Evolutionary conservation across 768 basidiomycete species (phyloP), one percentile per base, ranked within the genome.

Genomic region (Russula griseocarnosa): DNA sequence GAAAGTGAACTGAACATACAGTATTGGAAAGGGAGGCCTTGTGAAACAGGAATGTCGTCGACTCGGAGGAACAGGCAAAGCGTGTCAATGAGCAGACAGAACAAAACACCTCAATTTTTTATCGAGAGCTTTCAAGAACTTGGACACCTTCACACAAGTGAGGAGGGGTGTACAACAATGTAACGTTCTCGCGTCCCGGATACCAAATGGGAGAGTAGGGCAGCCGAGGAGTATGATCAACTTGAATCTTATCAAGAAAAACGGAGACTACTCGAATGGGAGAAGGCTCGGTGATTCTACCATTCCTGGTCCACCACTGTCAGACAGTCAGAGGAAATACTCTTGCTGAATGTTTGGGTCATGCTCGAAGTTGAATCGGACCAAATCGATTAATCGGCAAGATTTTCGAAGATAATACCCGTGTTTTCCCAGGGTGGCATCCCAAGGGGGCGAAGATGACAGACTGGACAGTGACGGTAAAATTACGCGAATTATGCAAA

Each of bases 321-420:
- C n/a, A n/a, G n/a, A n/a, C n/a, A n/a, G 3, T 78, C 79, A 55
- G 71, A 77, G 6, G 96, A 95, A 73, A 87, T 89, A 71, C 83
- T 81, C 70, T 95, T 92, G 1, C 74, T 78, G 0, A 83, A 86
- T 46, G 97, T 98, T 71, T 82, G 77, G 63, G 75, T 95, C 32
- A 92, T 92, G 85, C 79, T 99, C 0, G 97, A 99, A 75, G 97
- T 98, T 73, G 97, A 98, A 75, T 92, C 90, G 1, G 97, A 97
- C 0, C 85, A 97, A 36, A 89, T 99, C 44, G 82, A 51, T 83
- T 99, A 18, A 90, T 95, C 0, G 97, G 97, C 7, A 83, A 86
- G 6, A 78, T 76, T 36, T 75, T 98, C 42, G 74, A 78, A 32
- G 79, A 79, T 18, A 82, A 83, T 9, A 98, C 74, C 74, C 89